Evolutionary conservation across 2,329 filamentous ascomycete species (phyloP).

Genomic region (Lasiodiplodia theobromae): DNA sequence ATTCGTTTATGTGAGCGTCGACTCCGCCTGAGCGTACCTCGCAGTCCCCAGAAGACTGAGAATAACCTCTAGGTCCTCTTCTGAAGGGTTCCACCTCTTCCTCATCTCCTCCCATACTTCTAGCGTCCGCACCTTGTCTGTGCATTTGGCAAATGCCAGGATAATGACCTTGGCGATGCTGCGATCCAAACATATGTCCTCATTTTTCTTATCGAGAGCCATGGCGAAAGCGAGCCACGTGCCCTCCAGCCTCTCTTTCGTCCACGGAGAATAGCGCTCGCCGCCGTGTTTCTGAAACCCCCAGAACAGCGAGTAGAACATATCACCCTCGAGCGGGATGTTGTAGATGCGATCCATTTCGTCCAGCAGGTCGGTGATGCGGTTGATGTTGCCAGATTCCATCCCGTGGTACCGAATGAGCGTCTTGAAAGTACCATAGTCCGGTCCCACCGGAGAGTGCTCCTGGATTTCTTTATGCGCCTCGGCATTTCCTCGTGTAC

Average conservation of each 20-base stretch:
- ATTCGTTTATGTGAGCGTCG: neutral
- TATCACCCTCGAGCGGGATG: constrained; percentile 74
- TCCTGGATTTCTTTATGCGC: constrained; percentile 69
- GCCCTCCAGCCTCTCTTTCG: constrained; percentile 68
- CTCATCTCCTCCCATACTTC: constrained; percentile 60
- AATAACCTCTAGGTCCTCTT: constrained; percentile 42
- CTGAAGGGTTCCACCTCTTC: constrained; percentile 46
- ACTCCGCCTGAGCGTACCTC: neutral
- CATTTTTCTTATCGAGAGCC: constrained; percentile 35
- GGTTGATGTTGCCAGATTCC: constrained; percentile 72
- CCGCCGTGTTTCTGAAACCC: constrained; percentile 80
- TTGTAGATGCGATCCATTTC: constrained; percentile 76
- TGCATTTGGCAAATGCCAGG: constrained; percentile 69
- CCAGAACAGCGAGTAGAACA: constrained; percentile 83
- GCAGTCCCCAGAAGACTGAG: neutral
- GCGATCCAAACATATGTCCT: constrained; percentile 45
- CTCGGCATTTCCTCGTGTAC: constrained; percentile 44
- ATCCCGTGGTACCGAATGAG: constrained; percentile 78
- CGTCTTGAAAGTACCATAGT: constrained; percentile 80
- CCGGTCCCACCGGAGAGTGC: constrained; percentile 71
- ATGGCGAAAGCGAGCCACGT: constrained; percentile 68
- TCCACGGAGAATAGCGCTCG: constrained; percentile 73
- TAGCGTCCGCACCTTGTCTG: constrained; percentile 59
- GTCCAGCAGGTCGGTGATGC: constrained; percentile 73
- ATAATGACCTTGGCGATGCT: constrained; percentile 67